These are phyloP conservation scores for Neopestalotiopsis clavispora DNA, from an alignment of 2,329 filamentous ascomycete genomes.

Conservation along the genomic window DNA sequence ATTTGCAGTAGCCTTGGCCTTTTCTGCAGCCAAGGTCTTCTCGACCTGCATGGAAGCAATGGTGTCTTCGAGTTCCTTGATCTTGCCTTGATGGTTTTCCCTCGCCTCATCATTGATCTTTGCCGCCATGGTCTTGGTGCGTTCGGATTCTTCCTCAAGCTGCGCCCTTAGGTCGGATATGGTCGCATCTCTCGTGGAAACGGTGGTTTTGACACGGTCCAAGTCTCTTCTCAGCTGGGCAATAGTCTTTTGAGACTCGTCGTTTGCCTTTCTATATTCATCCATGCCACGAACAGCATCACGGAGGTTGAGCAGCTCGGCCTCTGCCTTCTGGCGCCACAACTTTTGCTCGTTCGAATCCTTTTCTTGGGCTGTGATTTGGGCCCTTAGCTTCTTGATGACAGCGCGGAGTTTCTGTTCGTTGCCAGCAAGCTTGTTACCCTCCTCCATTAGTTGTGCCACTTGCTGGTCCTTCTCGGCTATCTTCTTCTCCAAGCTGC, in stretches of 20 bases:
- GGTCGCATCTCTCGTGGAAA: constrained; percentile 65
- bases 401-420: constrained; percentile 84
- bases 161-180: constrained; percentile 74
- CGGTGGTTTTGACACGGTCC: constrained; percentile 65
- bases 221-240: constrained; percentile 44
- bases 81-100: constrained; percentile 63
- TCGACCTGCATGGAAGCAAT: constrained; percentile 75
- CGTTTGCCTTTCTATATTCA: constrained; percentile 60
- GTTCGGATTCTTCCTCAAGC: constrained; percentile 68
- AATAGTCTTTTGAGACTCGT: constrained; percentile 39
- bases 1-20: constrained; percentile 68
- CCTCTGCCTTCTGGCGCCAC: constrained; percentile 62
- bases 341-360: constrained; percentile 63
- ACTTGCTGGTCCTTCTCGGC: constrained; percentile 92
- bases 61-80: constrained; percentile 59
- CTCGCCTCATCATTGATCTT: constrained; percentile 71
- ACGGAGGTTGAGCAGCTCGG: constrained; percentile 52
- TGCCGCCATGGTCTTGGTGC: constrained; percentile 69
- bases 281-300: constrained; percentile 54
- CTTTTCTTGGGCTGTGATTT: constrained; percentile 70
- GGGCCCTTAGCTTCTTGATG: constrained; percentile 79
- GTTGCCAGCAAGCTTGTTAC: constrained; percentile 82
- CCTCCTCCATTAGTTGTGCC: constrained; percentile 88
- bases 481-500: constrained; percentile 76
- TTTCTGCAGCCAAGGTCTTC: constrained; percentile 73